Evolutionary conservation across 768 basidiomycete genomes (phyloP).

Genomic region (Boletus eberwhitei): DNA sequence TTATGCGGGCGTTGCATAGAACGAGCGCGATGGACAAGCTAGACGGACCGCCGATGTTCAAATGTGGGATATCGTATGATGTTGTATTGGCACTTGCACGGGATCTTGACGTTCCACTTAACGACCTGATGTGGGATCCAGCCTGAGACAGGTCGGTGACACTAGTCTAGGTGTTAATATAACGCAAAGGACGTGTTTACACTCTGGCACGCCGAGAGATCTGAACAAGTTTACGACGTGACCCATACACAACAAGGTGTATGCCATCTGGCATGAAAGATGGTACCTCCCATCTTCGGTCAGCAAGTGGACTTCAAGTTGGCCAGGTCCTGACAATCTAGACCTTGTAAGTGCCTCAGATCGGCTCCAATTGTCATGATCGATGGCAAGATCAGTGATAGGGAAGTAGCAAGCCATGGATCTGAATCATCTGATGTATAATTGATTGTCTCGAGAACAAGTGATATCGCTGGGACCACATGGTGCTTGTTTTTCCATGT

Average conservation of each 20-base stretch:
- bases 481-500: background rate
- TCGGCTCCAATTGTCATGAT: no score
- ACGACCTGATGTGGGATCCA: constrained; percentile 70
- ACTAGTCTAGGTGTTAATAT: background rate
- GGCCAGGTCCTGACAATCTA: no score
- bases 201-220: background rate
- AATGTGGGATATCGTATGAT: constrained; percentile 66
- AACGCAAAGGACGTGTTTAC: background rate
- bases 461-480: background rate
- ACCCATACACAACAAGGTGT: no score
- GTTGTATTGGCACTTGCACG: constrained; percentile 52
- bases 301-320: background rate
- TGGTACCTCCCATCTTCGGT: background rate
- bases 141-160: background rate
- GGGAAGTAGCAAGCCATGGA: no score
- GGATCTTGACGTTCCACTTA: constrained; percentile 53
- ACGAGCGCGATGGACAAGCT: constrained; percentile 58
- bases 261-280: background rate
- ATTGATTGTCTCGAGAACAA: background rate
- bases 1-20: constrained; percentile 64
- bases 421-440: background rate
- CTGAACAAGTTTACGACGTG: background rate
- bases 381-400: no score
- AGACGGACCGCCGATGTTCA: constrained; percentile 70
- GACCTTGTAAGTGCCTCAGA: no score